These are phyloP conservation scores for Porogramme epimiltina DNA, from an alignment of 1,284 basidiomycete genomes.

Conservation along the genomic window DNA sequence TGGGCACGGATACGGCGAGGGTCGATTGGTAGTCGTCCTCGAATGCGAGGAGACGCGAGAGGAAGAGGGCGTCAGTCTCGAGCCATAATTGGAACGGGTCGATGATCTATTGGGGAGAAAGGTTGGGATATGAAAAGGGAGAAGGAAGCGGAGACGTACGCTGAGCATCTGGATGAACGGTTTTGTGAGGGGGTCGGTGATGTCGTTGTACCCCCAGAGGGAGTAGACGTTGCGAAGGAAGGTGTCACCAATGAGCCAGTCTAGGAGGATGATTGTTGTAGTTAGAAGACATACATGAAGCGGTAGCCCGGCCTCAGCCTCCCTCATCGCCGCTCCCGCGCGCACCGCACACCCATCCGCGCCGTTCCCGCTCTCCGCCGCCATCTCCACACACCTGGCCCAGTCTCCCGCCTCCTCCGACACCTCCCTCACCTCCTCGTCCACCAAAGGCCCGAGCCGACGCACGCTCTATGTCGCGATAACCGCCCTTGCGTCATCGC, in stretches of 20 bases:
- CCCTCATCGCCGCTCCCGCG: too few species aligned
- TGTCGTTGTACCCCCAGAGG: conserved; percentile 21
- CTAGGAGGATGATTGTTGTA: not conserved
- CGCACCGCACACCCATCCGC: too few species aligned
- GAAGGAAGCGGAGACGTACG: conserved; percentile 8
- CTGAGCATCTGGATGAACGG: conserved; percentile 24
- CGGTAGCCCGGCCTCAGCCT: too few species aligned
- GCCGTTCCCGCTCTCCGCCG: too few species aligned
- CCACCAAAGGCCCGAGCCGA: too few species aligned
- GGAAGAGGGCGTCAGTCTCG: not conserved
- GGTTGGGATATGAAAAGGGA: too few species aligned
- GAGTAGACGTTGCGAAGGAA: conserved; percentile 26
- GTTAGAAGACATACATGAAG: not conserved
- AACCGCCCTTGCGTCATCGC: too few species aligned
- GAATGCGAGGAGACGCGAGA: not conserved
- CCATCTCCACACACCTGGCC: too few species aligned
- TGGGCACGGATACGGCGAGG: not conserved
- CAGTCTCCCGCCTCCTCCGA: too few species aligned
- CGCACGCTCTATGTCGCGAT: too few species aligned
- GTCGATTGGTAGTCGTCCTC: not conserved
- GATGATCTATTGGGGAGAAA: not conserved
- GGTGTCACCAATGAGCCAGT: conserved; percentile 20
- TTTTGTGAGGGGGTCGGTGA: not conserved
- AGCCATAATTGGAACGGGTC: not conserved
- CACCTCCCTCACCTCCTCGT: too few species aligned